Evolutionary conservation across 768 basidiomycete genomes (phyloP).

Genomic region (Cytidiella melzeri): DNA sequence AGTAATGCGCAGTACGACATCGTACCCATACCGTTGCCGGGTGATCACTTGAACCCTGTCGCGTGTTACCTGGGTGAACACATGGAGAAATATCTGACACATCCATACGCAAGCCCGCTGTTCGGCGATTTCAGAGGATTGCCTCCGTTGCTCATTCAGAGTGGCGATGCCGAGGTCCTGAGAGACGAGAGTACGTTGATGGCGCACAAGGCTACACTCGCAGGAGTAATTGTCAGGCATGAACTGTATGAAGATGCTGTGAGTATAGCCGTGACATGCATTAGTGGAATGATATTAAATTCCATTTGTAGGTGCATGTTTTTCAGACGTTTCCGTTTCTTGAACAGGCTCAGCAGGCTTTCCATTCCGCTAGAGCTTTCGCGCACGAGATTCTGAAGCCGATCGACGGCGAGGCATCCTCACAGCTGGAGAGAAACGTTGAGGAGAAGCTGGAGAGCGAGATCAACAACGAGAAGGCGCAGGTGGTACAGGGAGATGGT

Average conservation of each 20-base stretch:
- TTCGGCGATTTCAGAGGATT: constrained; percentile 86
- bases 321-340: constrained; percentile 88
- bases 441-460: constrained; percentile 63
- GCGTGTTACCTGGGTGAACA: constrained; percentile 86
- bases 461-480: constrained; percentile 59
- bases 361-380: constrained; percentile 65
- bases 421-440: constrained; percentile 25
- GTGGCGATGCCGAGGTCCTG: constrained; percentile 93
- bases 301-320: constrained; percentile 87
- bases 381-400: constrained; percentile 52
- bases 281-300: no score
- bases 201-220: constrained; percentile 86
- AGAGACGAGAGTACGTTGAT: constrained; percentile 88
- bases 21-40: constrained; percentile 60
- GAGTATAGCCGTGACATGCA: no score
- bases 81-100: constrained; percentile 79
- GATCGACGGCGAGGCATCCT: constrained; percentile 32
- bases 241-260: constrained; percentile 92
- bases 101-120: constrained; percentile 93
- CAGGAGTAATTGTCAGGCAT: constrained; percentile 81
- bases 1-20: constrained; percentile 86
- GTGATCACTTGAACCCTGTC: constrained; percentile 90
- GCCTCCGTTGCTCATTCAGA: constrained; percentile 87
- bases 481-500: constrained; percentile 72
- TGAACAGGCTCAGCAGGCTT: constrained; percentile 56